Base-by-base conservation (phyloP, 2,329 filamentous ascomycete genomes). In the Fusarium longipes region DNA sequence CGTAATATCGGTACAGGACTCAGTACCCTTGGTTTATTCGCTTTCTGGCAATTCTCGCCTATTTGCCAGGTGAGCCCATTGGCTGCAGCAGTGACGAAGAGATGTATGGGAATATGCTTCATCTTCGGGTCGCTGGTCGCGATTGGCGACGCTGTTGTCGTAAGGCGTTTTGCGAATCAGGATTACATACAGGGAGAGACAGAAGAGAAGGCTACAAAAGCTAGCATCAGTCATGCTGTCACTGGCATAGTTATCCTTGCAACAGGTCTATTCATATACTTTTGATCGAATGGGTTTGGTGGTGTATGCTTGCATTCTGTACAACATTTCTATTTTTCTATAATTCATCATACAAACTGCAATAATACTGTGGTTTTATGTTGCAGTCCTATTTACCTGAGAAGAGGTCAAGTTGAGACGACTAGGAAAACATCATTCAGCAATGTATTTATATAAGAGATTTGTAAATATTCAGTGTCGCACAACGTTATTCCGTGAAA, bases 41-140 rank as follows among this genome's bases (percentile, higher is more conserved):
- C 60, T 8, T 68, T 65, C 27, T 68, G 60, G 65, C 39, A 65
- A n/a, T 57, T 68, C 27, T 68, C 65, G 0, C 60, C 60, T 0
- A 35, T 65, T 5, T 68, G 65, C 0, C 55, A 25, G 11, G 43
- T 44, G 5, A 66, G 51, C 18, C 55, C 65, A 0, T 8, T 65
- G 10, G 65, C 50, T 7, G 42, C 60, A 0, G 65, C 61, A 0
- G 11, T 61, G 1, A 49, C 47, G 2, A 57, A 50, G 11, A 68
- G 47, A 12, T 68, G 65, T 3, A 18, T 68, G 27, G 65, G 65
- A 6, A 40, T 68, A 6, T 68, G 55, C 25, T 54, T 68, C 22
- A 62, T 68, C 27, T 12, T 48, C 2, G 65, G 65, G 11, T 57
- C 65, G 2, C 5, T 65, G 2, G 60, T 68, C 11, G 65, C 42